Percentiles rank a stretch among this genome's conserved stretches.
Evolutionary conservation across 1,139 yeast species (phyloP).

Genomic region (Hemisphaericaspora xylofermentans): DNA sequence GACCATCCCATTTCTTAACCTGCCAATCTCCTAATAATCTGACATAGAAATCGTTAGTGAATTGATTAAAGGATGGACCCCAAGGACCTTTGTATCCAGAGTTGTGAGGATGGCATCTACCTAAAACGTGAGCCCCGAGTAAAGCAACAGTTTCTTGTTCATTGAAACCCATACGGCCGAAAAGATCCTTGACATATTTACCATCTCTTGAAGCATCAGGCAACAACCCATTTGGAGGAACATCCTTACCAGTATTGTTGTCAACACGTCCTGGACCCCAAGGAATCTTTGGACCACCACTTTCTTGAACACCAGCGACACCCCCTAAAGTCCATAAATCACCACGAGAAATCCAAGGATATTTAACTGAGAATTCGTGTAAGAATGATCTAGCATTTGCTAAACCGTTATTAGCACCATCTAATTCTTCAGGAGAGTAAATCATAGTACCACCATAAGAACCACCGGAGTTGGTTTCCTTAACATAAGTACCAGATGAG

Average conservation of each 20-base stretch:
- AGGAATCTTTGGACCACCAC: conserved; percentile 80
- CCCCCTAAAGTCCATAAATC: conserved; percentile 90
- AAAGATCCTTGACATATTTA: conserved; percentile 64
- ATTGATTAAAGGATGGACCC: conserved; percentile 86
- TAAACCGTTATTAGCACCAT: conserved; percentile 77
- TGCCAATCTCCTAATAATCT: conserved; percentile 79
- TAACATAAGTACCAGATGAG: conserved; percentile 66
- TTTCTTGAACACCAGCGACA: conserved; percentile 80
- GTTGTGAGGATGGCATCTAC: conserved; percentile 64
- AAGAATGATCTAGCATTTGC: conserved; percentile 65
- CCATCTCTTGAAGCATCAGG: conserved; percentile 81
- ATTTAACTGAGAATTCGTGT: conserved; percentile 55
- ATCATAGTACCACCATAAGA: conserved; percentile 85
- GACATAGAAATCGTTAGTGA: conserved; percentile 79
- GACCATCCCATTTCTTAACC: conserved; percentile 70
- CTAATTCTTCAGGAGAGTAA: conserved; percentile 60
- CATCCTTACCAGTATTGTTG: conserved; percentile 21
- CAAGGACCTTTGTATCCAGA: conserved; percentile 92
- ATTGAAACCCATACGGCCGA: conserved; percentile 69
- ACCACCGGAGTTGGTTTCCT: conserved; percentile 65
- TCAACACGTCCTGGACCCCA: conserved; percentile 81
- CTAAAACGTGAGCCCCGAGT: conserved; percentile 86
- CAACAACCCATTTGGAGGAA: conserved; percentile 70
- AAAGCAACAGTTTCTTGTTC: conserved; percentile 86
- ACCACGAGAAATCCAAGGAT: conserved; percentile 82